Conservation (phyloP, 2,329 filamentous ascomycete species). For the Aspergillus costaricaensis region DNA sequence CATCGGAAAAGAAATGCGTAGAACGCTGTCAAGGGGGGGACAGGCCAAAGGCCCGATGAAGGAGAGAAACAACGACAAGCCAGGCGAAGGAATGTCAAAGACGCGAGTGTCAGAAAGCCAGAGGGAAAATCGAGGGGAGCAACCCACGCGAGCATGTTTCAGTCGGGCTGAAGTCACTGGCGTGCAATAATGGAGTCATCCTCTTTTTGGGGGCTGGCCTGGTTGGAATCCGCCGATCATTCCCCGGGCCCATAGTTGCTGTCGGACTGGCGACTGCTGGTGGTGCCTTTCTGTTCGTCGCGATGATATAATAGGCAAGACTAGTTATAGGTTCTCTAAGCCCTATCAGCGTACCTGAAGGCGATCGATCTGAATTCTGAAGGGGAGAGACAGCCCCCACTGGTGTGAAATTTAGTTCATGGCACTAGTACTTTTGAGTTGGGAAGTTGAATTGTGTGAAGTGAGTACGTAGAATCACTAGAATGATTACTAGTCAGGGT, state of each 20-base stretch:
- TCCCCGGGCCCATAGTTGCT: constrained; percentile 4
- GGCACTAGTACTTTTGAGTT: neutral
- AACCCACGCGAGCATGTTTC: constrained; percentile 3
- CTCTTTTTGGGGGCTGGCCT: neutral
- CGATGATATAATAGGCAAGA: neutral
- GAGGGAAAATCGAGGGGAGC: neutral
- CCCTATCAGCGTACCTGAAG: neutral
- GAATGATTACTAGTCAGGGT: too few relatives aligned
- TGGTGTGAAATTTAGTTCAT: neutral
- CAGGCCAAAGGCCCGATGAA: neutral
- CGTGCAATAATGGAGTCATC: constrained; percentile 3
- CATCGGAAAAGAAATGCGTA: neutral
- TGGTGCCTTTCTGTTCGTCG: neutral
- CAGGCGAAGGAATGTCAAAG: constrained; percentile 1
- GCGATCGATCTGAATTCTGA: neutral
- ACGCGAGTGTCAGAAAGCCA: constrained; percentile 4
- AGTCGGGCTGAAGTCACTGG: neutral
- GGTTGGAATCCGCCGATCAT: constrained; percentile 9
- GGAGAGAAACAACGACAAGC: constrained; percentile 1
- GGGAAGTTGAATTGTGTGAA: neutral
- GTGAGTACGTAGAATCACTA: too few relatives aligned
- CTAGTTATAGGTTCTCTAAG: neutral
- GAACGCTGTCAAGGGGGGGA: neutral
- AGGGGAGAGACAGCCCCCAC: neutral
- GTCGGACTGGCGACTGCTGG: neutral